Evolutionary conservation across 2,329 filamentous ascomycete genomes (phyloP), one percentile per base, ranked within the genome.

Genomic region (Aspergillus sp.): DNA sequence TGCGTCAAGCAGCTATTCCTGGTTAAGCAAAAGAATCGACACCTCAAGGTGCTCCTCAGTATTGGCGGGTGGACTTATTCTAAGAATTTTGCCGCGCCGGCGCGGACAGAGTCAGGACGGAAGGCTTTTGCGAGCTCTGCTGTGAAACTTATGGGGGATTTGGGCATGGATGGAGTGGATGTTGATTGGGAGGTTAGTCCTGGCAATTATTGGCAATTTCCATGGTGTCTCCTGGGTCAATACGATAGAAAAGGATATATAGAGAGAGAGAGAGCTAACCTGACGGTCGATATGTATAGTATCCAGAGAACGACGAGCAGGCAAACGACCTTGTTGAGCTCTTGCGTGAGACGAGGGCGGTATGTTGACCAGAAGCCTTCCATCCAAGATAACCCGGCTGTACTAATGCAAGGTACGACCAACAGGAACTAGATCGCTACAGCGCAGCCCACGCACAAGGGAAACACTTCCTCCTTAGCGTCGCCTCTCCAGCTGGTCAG

Each of bases 11-110:
- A 93, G 70, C 78, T 96, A 1, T 90, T 83, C 71, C 64, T 90
- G 1, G 81, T 89, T 52, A 96, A 96, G 79, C 87, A 91, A 75
- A 77, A 81, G 64, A 85, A 96, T 71, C 85, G 90, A 19, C 85
- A 89, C 52, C 75, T 96, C 57, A 96, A 96, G 75, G 82, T 89
- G 3, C 82, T 97, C 12, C 83, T 97, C 4, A 92, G 89, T 54
- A 90, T 96, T 59, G 91, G 91, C 41, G 91, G 91, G 15, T 95
- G 88, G 86, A 89, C 86, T 0, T 90, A 88, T 72, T 89, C 86
- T 2, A 73, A 83, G 73, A 93, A 93, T 75, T 95, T 96, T 75
- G 79, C 82, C 2, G 76, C 71, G n/a, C 89, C 90, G 0, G 85
- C 85, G 0, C 82, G 82, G 1, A 87, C 85, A 0, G 77, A 80